phyloP scores from a whole-genome alignment of 768 basidiomycete species.

The Baorangia bicolor region DNA sequence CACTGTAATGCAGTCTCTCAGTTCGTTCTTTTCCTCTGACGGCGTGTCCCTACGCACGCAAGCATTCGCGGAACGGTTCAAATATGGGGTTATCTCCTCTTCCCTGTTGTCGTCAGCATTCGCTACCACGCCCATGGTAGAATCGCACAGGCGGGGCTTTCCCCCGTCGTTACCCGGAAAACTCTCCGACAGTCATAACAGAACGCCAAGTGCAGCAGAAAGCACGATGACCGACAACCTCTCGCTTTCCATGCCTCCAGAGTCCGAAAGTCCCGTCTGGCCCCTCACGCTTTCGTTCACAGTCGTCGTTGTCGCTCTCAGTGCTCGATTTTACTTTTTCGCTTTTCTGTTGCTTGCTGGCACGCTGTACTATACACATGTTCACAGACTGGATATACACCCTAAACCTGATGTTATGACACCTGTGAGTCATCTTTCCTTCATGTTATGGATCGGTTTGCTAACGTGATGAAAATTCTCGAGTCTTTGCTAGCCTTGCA shows the following conservation, averaged over 20 bases:
- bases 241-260: slow-evolving; percentile 31
- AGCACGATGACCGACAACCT: slow-evolving; percentile 22
- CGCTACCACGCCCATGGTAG: slow-evolving; percentile 38
- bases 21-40: slow-evolving; percentile 37
- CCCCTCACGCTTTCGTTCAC: slow-evolving; percentile 41
- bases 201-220: slow-evolving; percentile 41
- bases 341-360: slow-evolving; percentile 39
- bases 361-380: slow-evolving; percentile 40
- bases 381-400: slow-evolving; percentile 32
- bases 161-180: slow-evolving; percentile 49
- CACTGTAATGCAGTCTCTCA: slow-evolving; percentile 35
- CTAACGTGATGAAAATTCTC: slow-evolving; percentile 6
- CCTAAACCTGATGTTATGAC: slow-evolving; percentile 50
- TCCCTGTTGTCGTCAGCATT: slow-evolving; percentile 65
- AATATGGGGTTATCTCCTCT: slow-evolving; percentile 81
- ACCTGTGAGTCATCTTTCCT: slow-evolving; percentile 42
- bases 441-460: background rate
- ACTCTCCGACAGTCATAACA: slow-evolving; percentile 38
- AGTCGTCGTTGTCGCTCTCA: slow-evolving; percentile 40
- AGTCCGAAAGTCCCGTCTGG: slow-evolving; percentile 37
- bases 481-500: slow-evolving; percentile 68
- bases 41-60: slow-evolving; percentile 37
- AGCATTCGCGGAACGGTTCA: slow-evolving; percentile 75
- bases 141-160: slow-evolving; percentile 31
- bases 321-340: slow-evolving; percentile 43